These are phyloP conservation scores for Aureobasidium lini DNA, from an alignment of 2,329 filamentous ascomycete genomes.

Conservation along the genomic window DNA sequence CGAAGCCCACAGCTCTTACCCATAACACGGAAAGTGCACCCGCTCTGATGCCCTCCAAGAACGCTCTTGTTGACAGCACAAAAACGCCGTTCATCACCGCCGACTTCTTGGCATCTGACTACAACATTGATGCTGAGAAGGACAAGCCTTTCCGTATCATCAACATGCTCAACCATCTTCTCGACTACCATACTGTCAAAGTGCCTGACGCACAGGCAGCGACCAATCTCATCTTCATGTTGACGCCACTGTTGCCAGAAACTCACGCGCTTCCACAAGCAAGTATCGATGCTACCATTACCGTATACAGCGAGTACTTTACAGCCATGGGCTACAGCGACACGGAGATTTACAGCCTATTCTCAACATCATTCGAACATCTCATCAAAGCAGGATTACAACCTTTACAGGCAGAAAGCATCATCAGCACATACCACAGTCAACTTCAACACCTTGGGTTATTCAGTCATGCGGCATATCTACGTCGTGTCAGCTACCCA, in stretches of 20 bases:
- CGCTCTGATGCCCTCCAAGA: neutral
- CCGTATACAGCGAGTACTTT: constrained; percentile 34
- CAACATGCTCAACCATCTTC: constrained; percentile 34
- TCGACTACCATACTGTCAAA: constrained; percentile 34
- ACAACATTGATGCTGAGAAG: constrained; percentile 28
- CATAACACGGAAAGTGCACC: constrained; percentile 22
- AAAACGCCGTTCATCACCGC: constrained; percentile 27
- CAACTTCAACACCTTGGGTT: constrained; percentile 42
- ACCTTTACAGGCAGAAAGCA: constrained; percentile 46
- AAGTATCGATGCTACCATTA: constrained; percentile 28
- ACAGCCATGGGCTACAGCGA: constrained; percentile 30
- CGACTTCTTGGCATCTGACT: constrained; percentile 28
- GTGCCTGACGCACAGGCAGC: constrained; percentile 41
- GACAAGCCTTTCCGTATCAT: constrained; percentile 33
- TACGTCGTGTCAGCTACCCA: constrained; percentile 50
- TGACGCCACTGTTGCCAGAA: constrained; percentile 38
- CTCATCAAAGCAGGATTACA: constrained; percentile 38
- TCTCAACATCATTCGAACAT: constrained; percentile 33
- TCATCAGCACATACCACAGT: constrained; percentile 51
- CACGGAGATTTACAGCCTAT: constrained; percentile 33
- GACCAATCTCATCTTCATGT: constrained; percentile 38
- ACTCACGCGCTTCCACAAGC: constrained; percentile 29
- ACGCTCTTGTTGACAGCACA: neutral
- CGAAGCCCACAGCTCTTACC: neutral
- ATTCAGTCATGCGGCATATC: constrained; percentile 46